phyloP scores from a whole-genome alignment of 2,329 filamentous ascomycete species.

The Microsporum audouinii region DNA sequence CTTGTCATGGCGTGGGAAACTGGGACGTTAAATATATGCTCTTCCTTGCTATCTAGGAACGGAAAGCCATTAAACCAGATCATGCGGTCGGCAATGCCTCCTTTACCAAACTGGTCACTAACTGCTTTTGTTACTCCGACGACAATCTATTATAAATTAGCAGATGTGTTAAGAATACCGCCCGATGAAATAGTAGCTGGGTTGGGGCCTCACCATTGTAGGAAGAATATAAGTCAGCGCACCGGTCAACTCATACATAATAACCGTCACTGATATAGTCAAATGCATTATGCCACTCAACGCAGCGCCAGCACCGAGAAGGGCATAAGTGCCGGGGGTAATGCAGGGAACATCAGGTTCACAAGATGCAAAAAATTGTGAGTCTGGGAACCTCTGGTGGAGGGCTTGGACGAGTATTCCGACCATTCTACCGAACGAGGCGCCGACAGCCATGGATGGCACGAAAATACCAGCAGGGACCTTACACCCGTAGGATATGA shows the following conservation, averaged over 20 bases:
- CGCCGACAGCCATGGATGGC: slow-evolving; percentile 93
- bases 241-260: slow-evolving; percentile 99
- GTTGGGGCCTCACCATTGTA: slow-evolving; percentile 56
- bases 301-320: slow-evolving; percentile 81
- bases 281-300: slow-evolving; percentile 97
- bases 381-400: slow-evolving; percentile 70
- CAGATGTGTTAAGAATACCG: not conserved
- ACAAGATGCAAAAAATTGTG: slow-evolving; percentile 78
- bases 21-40: slow-evolving; percentile 89
- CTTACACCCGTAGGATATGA: slow-evolving; percentile 95
- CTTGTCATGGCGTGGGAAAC: slow-evolving; percentile 83
- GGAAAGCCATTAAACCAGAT: slow-evolving; percentile 98
- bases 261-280: slow-evolving; percentile 90
- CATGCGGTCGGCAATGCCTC: slow-evolving; percentile 94
- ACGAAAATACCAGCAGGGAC: slow-evolving; percentile 97
- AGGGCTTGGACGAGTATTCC: slow-evolving; percentile 87
- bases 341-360: slow-evolving; percentile 89
- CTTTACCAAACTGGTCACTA: slow-evolving; percentile 81
- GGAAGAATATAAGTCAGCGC: slow-evolving; percentile 92
- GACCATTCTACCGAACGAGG: slow-evolving; percentile 85
- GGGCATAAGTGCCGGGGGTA: slow-evolving; percentile 92
- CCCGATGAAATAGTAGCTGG: not conserved
- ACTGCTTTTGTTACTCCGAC: slow-evolving; percentile 94
- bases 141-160: slow-evolving; percentile 51
- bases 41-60: slow-evolving; percentile 93